Conservation (phyloP, 352 stramenopile genomes). For the Pythium pyrilobum region DNA sequence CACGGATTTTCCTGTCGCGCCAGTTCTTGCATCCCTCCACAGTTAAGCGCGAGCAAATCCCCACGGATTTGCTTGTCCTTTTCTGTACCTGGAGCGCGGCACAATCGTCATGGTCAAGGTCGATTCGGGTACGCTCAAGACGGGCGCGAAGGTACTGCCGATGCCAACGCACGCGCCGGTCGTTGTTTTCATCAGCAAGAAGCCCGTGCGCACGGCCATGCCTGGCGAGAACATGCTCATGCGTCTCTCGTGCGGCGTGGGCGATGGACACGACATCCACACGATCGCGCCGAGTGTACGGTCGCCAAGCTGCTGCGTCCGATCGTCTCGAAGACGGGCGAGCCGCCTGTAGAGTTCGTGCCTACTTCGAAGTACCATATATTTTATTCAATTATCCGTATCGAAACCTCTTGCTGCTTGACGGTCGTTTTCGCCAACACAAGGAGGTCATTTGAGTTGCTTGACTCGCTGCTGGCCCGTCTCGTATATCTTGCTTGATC, state of each 20-base stretch:
- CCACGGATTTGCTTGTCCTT: constrained; percentile 4
- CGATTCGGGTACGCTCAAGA: constrained; percentile 91
- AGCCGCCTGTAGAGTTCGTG: too few relatives aligned
- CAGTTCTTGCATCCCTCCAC: background rate
- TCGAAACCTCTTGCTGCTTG: too few relatives aligned
- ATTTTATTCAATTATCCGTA: too few relatives aligned
- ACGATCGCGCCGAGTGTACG: constrained; percentile 93
- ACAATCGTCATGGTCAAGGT: constrained; percentile 98
- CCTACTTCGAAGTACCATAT: too few relatives aligned
- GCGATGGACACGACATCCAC: constrained; percentile 93
- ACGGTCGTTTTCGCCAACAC: too few relatives aligned
- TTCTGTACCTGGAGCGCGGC: constrained; percentile 84
- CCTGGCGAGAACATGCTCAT: constrained; percentile 98
- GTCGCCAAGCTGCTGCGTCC: constrained; percentile 89
- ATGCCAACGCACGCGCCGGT: constrained; percentile 89
- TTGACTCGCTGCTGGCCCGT: too few relatives aligned
- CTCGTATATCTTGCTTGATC: too few relatives aligned
- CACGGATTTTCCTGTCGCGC: constrained; percentile 2
- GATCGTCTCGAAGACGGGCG: constrained; percentile 88
- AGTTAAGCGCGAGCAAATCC: constrained; percentile 1
- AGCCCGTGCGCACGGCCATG: constrained; percentile 91
- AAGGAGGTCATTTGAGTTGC: too few relatives aligned
- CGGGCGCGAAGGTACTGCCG: constrained; percentile 92
- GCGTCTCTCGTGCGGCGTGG: constrained; percentile 87
- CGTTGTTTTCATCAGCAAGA: constrained; percentile 90